Evolutionary conservation across 208 protist species (phyloP), one percentile per base, ranked within the genome.

Genomic region (Polymyxa betae): DNA sequence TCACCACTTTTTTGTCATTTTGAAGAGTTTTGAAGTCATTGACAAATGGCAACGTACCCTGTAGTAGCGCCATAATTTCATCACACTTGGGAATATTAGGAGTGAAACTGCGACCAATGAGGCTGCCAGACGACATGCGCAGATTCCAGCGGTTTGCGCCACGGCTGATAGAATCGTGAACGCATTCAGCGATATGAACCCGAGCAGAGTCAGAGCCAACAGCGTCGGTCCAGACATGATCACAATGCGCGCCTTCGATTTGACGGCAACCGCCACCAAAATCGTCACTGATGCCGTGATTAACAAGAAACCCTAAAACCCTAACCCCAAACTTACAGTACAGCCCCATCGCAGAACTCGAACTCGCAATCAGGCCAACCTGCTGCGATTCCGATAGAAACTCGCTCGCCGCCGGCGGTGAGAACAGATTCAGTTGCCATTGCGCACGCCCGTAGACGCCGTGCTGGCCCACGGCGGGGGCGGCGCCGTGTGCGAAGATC

Each of bases 401-500:
- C 5, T 43, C 40, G 35, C 5, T 12, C 10, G n/a, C 72, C 72
- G 72, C n/a, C 72, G n/a, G 5, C n/a, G 5, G n/a, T n/a, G 72
- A 38, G 72, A 82, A 82, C 5, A 82, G 72, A n/a, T 82, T 82
- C 35, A 82, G 16, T 16, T 12, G 5, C 16, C 72, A 5, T n/a
- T 38, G 72, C 72, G 72, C 72, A 35, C 72, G n/a, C 5, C 72
- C 72, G 16, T 38, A 35, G 35, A 82, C 35, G n/a, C 72, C 72
- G n/a, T 82, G 72, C 72, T 82, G 72, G 16, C 16, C 5, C 35
- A n/a, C 16, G 10, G 12, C 12, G 10, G 72, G 5, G 16, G 72
- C 35, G 16, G 72, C 12, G 16, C 72, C 72, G 40, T 82, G 72
- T 20, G 72, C 72, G 40, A 82, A 82, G 5, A 82, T 82, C 72